Conservation (phyloP, 1,284 basidiomycete genomes). For the Sporisorium iseilematis-ciliati region DNA sequence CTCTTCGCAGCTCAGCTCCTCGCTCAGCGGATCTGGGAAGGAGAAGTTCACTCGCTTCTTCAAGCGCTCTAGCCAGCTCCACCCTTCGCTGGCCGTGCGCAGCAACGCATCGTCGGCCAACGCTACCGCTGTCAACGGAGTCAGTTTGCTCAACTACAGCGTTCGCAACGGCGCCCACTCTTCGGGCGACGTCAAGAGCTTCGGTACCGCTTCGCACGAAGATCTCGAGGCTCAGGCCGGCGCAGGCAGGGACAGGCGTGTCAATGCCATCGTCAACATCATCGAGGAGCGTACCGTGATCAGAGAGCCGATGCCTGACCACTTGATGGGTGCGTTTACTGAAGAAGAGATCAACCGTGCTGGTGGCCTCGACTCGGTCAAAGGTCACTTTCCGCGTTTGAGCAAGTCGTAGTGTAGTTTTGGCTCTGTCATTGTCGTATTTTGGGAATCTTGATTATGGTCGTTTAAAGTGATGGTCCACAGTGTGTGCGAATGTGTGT, state of each 20-base stretch:
- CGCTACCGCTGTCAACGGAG: constrained; percentile 7
- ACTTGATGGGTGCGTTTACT: constrained; percentile 22
- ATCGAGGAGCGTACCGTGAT: constrained; percentile 30
- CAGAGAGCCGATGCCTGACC: constrained; percentile 44
- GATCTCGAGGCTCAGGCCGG: constrained; percentile 26
- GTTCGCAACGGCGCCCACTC: constrained; percentile 15
- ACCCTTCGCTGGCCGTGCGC: constrained; percentile 10
- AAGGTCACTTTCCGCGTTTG: constrained; percentile 30
- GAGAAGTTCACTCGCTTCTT: constrained; percentile 43
- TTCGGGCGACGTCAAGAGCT: constrained; percentile 29
- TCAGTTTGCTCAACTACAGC: constrained; percentile 20
- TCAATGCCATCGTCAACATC: constrained; percentile 18
- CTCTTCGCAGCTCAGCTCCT: constrained; percentile 22
- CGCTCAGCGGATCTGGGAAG: constrained; percentile 12
- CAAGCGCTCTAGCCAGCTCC: constrained; percentile 20
- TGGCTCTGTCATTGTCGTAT: background rate
- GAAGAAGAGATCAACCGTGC: background rate
- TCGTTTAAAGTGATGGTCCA: background rate
- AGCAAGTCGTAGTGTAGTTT: constrained; percentile 25
- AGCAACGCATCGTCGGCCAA: constrained; percentile 6
- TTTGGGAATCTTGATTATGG: background rate
- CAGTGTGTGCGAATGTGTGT: background rate
- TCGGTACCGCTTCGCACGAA: constrained; percentile 18
- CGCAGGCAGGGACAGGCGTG: background rate
- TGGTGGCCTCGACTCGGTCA: background rate